Percentiles rank a stretch among this genome's conserved stretches.
Conservation (phyloP, 2,329 filamentous ascomycete species). For the Calonectria ilicicola region DNA sequence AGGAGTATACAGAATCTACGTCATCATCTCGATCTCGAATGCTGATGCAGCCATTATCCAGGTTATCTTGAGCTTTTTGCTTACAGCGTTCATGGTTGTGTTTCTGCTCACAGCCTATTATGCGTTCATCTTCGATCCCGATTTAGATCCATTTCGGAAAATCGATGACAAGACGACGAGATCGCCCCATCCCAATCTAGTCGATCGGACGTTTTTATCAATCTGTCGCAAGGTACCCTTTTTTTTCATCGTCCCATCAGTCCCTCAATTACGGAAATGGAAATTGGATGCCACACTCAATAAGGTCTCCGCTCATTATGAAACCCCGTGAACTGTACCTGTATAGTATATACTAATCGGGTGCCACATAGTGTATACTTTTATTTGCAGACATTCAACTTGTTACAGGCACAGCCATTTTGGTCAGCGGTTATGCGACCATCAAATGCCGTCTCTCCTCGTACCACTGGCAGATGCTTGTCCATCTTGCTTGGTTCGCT, state of each 20-base stretch:
- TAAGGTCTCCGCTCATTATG: neutral
- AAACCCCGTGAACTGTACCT: neutral
- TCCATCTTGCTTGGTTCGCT: neutral
- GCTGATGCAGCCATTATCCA: neutral
- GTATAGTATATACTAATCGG: neutral
- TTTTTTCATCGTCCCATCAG: neutral
- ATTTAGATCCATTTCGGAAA: neutral
- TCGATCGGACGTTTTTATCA: neutral
- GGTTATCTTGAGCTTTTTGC: neutral
- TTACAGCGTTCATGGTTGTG: neutral
- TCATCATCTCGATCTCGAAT: neutral
- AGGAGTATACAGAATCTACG: neutral
- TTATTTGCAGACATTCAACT: neutral
- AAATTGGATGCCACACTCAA: neutral
- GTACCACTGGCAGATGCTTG: constrained; percentile 52
- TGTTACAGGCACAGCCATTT: neutral
- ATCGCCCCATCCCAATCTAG: neutral
- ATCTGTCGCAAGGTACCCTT: neutral
- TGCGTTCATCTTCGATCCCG: neutral
- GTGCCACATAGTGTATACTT: neutral
- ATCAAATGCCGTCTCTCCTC: constrained; percentile 56
- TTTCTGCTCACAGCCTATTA: neutral
- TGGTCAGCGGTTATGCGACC: neutral
- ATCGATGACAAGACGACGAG: neutral
- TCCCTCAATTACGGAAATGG: neutral